These are phyloP conservation scores for Actinidia polygama DNA, from an alignment of 179 eudicot species.

Conservation along the genomic window DNA sequence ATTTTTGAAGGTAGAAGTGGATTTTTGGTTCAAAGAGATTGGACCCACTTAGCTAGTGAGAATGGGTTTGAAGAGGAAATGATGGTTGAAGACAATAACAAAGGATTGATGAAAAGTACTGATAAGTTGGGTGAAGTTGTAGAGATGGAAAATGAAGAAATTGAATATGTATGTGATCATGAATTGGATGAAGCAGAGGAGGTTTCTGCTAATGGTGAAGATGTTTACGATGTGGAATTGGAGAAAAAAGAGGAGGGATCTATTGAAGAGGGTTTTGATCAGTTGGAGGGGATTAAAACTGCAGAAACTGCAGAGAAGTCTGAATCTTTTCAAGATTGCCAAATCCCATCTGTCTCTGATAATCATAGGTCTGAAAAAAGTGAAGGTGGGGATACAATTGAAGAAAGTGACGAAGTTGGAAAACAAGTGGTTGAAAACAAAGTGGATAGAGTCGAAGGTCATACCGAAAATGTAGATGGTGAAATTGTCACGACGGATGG, in stretches of 20 bases:
- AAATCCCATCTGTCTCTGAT: background rate
- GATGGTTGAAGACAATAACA: constrained; percentile 4
- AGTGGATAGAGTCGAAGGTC: background rate
- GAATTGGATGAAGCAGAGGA: background rate
- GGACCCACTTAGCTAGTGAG: background rate
- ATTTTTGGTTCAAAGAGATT: constrained; percentile 9
- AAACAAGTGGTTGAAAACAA: constrained; percentile 9
- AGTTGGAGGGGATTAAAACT: background rate
- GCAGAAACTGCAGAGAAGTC: constrained; percentile 2
- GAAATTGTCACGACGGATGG: no score
- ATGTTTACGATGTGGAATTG: background rate
- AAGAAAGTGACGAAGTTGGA: background rate
- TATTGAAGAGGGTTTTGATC: constrained; percentile 13
- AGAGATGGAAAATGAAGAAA: background rate
- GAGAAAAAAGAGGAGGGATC: background rate
- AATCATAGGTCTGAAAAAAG: background rate
- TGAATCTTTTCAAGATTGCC: background rate
- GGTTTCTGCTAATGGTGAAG: background rate
- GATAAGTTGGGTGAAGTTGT: background rate
- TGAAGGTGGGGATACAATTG: constrained; percentile 8
- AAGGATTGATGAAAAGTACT: background rate
- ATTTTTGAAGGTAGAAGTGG: constrained; percentile 11
- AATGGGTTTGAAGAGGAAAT: background rate
- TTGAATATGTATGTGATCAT: background rate
- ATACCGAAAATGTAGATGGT: background rate